Conservation (phyloP, 495 filamentous ascomycete species). For the Daldinia loculata region DNA sequence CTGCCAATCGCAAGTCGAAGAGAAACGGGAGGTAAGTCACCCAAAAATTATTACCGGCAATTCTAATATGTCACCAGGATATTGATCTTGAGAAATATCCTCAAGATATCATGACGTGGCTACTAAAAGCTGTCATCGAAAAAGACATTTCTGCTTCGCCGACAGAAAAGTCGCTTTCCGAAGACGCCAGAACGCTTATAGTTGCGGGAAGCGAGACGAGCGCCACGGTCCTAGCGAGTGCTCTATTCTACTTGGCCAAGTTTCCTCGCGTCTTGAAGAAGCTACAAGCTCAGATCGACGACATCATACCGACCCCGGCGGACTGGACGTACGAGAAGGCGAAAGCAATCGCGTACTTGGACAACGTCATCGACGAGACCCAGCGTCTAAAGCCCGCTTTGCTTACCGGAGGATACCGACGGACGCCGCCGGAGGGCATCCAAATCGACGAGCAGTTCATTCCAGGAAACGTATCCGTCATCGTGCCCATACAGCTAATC, state of each 20-base stretch:
- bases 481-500: constrained; percentile 36
- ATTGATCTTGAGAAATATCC: constrained; percentile 21
- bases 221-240: constrained; percentile 9
- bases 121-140: constrained; percentile 35
- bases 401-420: constrained; percentile 44
- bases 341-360: constrained; percentile 46
- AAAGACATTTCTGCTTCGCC: constrained; percentile 35
- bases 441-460: constrained; percentile 58
- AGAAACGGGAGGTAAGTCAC: constrained; percentile 25
- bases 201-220: constrained; percentile 42
- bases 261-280: constrained; percentile 27
- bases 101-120: constrained; percentile 40
- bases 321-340: constrained; percentile 41
- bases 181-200: constrained; percentile 33
- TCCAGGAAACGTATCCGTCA: constrained; percentile 53
- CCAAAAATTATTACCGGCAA: neutral
- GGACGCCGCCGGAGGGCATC: constrained; percentile 57
- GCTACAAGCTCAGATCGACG: constrained; percentile 28
- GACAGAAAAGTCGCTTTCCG: constrained; percentile 11
- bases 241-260: constrained; percentile 34
- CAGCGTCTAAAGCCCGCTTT: constrained; percentile 60
- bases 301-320: constrained; percentile 14
- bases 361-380: constrained; percentile 63
- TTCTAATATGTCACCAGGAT: neutral
- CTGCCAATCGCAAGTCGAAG: constrained; percentile 16